phyloP scores from a whole-genome alignment of 176 grass and related monocot genomes.

The Lolium multiflorum region DNA sequence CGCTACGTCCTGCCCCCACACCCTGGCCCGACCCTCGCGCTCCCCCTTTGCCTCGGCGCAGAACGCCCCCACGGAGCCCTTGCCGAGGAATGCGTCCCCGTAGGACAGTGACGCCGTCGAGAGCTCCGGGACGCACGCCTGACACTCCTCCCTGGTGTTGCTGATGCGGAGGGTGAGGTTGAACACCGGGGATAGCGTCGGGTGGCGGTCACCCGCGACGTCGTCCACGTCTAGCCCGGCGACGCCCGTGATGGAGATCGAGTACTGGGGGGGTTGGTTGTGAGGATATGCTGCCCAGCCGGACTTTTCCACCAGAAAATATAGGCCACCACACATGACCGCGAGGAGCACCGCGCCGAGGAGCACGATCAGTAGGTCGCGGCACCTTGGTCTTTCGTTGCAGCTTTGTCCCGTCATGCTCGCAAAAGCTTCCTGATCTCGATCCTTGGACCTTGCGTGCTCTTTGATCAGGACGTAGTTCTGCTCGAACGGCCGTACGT shows the following conservation, averaged over 20 bases:
- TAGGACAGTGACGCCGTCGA: slow-evolving; percentile 7
- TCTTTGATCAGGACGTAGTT: not conserved
- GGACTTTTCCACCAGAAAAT: no score
- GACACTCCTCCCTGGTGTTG: not conserved
- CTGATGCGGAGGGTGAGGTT: slow-evolving; percentile 22
- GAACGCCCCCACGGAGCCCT: not conserved
- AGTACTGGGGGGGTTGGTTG: not conserved
- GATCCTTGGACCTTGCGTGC: not conserved
- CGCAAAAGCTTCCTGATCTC: not conserved
- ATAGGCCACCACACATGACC: no score
- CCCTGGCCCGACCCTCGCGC: not conserved
- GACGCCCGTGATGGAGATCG: not conserved
- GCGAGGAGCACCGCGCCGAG: no score
- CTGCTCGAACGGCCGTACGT: not conserved
- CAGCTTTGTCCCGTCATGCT: not conserved
- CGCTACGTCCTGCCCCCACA: slow-evolving; percentile 10
- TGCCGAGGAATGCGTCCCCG: slow-evolving; percentile 31
- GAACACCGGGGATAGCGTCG: slow-evolving; percentile 24
- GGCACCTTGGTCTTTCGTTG: not conserved
- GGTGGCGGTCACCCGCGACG: not conserved
- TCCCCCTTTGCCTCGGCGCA: not conserved
- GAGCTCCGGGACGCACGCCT: not conserved
- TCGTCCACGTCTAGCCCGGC: slow-evolving; percentile 2
- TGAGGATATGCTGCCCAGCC: no score
- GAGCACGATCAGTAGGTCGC: no score